Conservation (phyloP, 768 basidiomycete genomes). For the Pisolithus microcarpus region DNA sequence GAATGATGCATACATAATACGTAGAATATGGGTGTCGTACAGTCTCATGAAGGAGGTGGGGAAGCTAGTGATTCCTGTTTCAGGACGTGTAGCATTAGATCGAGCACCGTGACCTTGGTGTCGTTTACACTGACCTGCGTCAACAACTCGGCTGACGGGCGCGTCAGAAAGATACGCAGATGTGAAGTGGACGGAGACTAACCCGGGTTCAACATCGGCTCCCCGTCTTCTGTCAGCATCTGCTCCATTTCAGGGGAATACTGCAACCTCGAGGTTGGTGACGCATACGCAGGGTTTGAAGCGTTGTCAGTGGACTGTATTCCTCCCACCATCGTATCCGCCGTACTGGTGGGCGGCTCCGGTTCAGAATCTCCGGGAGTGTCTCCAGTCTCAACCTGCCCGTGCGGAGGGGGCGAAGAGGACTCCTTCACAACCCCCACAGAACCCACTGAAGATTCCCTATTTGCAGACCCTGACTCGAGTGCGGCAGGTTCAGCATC, state of each 20-base stretch:
- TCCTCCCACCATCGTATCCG: neutral
- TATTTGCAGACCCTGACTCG: constrained; percentile 22
- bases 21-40: neutral
- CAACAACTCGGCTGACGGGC: constrained; percentile 45
- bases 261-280: constrained; percentile 19
- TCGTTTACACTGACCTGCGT: constrained; percentile 43
- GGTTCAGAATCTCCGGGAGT: constrained; percentile 11
- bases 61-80: constrained; percentile 58
- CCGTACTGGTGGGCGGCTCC: constrained; percentile 2
- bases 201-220: constrained; percentile 66
- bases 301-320: too few species aligned
- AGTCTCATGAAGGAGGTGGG: constrained; percentile 48
- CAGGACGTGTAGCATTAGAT: constrained; percentile 24
- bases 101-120: constrained; percentile 9
- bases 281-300: constrained; percentile 20
- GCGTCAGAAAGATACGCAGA: constrained; percentile 1
- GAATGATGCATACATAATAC: constrained; percentile 10
- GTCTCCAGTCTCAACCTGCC: constrained; percentile 7
- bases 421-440: neutral
- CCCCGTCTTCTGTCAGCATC: constrained; percentile 57
- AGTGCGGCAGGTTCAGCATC: constrained; percentile 26
- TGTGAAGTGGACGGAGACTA: constrained; percentile 14
- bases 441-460: constrained; percentile 16
- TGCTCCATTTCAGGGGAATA: constrained; percentile 43
- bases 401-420: constrained; percentile 6